phyloP scores from a whole-genome alignment of 768 basidiomycete species.

The Hysterangium stoloniferum region DNA sequence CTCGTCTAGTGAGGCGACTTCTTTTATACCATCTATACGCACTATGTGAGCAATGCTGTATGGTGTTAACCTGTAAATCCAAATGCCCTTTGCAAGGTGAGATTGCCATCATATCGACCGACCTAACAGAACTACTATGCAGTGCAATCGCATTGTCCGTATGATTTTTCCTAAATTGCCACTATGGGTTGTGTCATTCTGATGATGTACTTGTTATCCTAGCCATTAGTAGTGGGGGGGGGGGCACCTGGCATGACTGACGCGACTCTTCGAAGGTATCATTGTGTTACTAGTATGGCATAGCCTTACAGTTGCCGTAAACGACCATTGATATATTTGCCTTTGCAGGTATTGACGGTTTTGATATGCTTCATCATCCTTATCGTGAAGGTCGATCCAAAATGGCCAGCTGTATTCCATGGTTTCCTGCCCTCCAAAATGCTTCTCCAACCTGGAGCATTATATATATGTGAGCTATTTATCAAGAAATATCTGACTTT shows the following conservation, averaged over 20 bases:
- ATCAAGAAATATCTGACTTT: constrained; percentile 25
- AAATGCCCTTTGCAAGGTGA: constrained; percentile 37
- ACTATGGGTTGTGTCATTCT: constrained; percentile 64
- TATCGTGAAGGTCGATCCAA: constrained; percentile 32
- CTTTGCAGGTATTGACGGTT: constrained; percentile 7
- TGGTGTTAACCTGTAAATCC: constrained; percentile 7
- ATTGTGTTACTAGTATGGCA: constrained; percentile 52
- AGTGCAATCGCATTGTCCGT: constrained; percentile 73
- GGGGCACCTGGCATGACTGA: constrained; percentile 57
- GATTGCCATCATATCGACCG: constrained; percentile 68
- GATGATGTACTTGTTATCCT: constrained; percentile 73
- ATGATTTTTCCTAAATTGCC: constrained; percentile 65
- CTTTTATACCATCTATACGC: constrained; percentile 58
- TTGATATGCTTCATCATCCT: constrained; percentile 30
- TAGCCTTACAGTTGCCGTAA: not conserved
- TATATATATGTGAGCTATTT: constrained; percentile 17
- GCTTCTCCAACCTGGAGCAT: constrained; percentile 14
- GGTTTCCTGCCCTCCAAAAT: constrained; percentile 32
- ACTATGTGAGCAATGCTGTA: constrained; percentile 19
- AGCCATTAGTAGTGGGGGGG: constrained; percentile 52
- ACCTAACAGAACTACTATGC: constrained; percentile 75
- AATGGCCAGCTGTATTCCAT: constrained; percentile 35
- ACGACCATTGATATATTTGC: not conserved
- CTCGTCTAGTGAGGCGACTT: constrained; percentile 47
- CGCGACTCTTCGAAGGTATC: constrained; percentile 57